Evolutionary conservation across 257 asterid species (phyloP), one percentile per base, ranked within the genome.

Genomic region (Gardenia jasminoides): DNA sequence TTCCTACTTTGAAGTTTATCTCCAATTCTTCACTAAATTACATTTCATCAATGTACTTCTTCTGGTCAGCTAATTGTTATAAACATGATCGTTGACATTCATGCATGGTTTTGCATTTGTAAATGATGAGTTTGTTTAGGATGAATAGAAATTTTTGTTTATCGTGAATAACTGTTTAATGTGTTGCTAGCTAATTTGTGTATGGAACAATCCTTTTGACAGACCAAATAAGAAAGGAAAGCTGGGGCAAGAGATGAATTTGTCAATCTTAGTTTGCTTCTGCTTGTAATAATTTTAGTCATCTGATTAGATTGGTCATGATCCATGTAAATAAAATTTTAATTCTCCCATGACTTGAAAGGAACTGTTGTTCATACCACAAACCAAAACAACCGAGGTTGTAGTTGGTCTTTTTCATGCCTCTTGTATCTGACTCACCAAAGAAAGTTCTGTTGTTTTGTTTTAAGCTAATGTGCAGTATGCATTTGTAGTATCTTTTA

Each of bases 1-100:
- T 20, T 24, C 75, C 54, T 44, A 1, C 56, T 69, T 0, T 70
- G 75, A 50, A 30, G 30, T 31, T 28, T 16, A 66, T 30, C 11
- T 19, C 9, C 30, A 4, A 4, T 59, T 6, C 47, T 30, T 67
- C 19, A 48, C 54, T 65, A 48, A 44, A 74, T 12, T 58, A 17
- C 10, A n/a, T 39, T 67, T 54, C 3, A 10, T 52, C 52, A 3
- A 26, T 78, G 26, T 58, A n/a, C 59, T 50, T 64, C 31, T 65
- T 72, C 54, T n/a, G n/a, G 50, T 64, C 58, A 67, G 64, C 78
- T 26, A 43, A 50, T 31, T 64, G 22, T 44, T 70, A 47, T 70
- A 7, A 17, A 20, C 7, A 33, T 30, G 83, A 74, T 67, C 26
- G 17, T 41, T 73, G 1, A 48, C 26, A 17, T 6, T 28, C 19